Evolutionary conservation across 768 basidiomycete genomes (phyloP).

Genomic region (Mycena galopus): DNA sequence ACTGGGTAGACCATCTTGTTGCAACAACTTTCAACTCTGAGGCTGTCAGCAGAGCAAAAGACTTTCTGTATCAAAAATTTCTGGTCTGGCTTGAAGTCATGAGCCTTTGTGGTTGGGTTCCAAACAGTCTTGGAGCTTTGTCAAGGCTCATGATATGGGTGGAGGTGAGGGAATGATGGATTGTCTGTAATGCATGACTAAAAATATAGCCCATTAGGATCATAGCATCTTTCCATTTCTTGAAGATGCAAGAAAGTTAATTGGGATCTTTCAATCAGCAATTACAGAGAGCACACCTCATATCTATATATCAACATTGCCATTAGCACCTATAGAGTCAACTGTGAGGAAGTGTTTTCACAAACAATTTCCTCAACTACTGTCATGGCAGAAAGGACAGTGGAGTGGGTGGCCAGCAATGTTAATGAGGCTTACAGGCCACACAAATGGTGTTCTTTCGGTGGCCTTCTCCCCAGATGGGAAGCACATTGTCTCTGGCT

Average conservation of each 20-base stretch:
- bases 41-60: neutral
- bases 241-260: constrained; percentile 2
- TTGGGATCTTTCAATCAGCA: neutral
- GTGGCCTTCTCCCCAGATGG: no score
- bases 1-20: constrained; percentile 5
- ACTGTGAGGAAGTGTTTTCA: neutral
- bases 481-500: no score
- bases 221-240: neutral
- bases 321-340: constrained; percentile 3
- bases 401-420: neutral
- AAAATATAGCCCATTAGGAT: neutral
- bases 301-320: constrained; percentile 14
- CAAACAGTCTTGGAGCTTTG: neutral
- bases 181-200: neutral
- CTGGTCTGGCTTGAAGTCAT: constrained; percentile 21
- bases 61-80: constrained; percentile 13
- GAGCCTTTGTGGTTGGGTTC: neutral
- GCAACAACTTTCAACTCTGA: neutral
- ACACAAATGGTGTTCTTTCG: neutral
- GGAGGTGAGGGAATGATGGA: neutral
- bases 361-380: neutral
- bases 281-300: constrained; percentile 6
- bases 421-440: neutral
- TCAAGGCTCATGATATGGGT: neutral
- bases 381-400: neutral